Percentiles rank a stretch among this genome's conserved stretches.
phyloP scores from a whole-genome alignment of 805 yeast genomes.

The Cyberlindnera bimundalis region DNA sequence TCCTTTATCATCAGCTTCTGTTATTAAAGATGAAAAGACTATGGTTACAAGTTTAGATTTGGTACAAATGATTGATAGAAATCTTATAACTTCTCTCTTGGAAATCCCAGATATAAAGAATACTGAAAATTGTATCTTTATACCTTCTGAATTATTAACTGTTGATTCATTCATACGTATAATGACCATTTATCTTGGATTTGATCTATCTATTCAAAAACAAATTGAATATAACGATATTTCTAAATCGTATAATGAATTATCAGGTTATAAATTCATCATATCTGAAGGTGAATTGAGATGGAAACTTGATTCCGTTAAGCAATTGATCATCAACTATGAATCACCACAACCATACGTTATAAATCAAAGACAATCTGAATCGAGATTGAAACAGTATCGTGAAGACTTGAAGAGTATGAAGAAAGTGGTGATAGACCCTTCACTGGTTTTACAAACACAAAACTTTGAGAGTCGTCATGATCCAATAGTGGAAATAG shows the following conservation, averaged over 20 bases:
- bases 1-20: slow-evolving; percentile 16
- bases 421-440: slow-evolving; percentile 10
- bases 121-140: slow-evolving; percentile 2
- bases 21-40: slow-evolving; percentile 12
- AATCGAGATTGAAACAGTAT: slow-evolving; percentile 10
- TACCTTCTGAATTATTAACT: slow-evolving; percentile 13
- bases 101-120: too few relatives aligned
- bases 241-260: slow-evolving; percentile 13
- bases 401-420: slow-evolving; percentile 10
- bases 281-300: slow-evolving; percentile 20
- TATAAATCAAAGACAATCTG: slow-evolving; percentile 19
- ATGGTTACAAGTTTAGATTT: slow-evolving; percentile 11
- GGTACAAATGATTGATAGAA: slow-evolving; percentile 1
- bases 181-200: slow-evolving; percentile 10
- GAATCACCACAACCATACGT: slow-evolving; percentile 16
- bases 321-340: slow-evolving; percentile 12
- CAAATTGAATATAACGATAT: slow-evolving; percentile 12
- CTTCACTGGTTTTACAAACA: slow-evolving; percentile 7
- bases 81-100: too few relatives aligned
- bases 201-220: slow-evolving; percentile 11
- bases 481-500: slow-evolving; percentile 24
- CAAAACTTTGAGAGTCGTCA: slow-evolving; percentile 20
- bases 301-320: slow-evolving; percentile 17
- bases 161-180: slow-evolving; percentile 9
- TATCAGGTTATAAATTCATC: slow-evolving; percentile 6